Evolutionary conservation across 345 rosid genomes (phyloP).

Genomic region (Gossypium stocksii): DNA sequence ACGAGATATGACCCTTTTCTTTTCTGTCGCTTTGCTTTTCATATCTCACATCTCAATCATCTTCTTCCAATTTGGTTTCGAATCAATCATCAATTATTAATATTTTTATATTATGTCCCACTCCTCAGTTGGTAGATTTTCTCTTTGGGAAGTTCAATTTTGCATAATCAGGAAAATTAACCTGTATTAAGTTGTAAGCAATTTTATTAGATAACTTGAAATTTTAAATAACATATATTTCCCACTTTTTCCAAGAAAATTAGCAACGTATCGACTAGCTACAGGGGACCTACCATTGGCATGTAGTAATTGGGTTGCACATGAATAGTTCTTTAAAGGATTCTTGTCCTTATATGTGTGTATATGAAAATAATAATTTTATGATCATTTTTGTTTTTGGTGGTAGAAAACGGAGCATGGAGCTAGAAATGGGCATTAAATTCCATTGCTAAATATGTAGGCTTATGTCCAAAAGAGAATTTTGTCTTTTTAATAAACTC

Average conservation of each 20-base stretch:
- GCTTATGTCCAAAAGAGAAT: neutral
- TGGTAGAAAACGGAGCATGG: neutral
- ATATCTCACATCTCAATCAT: neutral
- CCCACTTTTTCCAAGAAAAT: neutral
- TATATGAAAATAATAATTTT: neutral
- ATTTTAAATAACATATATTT: neutral
- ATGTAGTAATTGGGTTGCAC: slow-evolving; percentile 6
- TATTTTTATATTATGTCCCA: neutral
- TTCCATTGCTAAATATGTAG: neutral
- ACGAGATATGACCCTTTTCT: neutral
- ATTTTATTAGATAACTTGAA: neutral
- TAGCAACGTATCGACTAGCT: neutral
- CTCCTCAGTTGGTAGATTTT: neutral
- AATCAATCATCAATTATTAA: neutral
- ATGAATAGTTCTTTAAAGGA: neutral
- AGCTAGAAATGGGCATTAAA: slow-evolving; percentile 11
- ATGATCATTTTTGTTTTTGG: neutral
- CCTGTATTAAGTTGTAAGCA: no score
- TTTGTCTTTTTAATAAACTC: neutral
- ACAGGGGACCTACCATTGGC: slow-evolving; percentile 2
- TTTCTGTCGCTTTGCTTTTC: neutral
- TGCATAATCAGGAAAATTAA: neutral
- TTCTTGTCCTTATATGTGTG: neutral
- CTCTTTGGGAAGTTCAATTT: neutral
- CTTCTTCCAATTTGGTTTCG: neutral